A percentile compares a stretch with the other conserved stretches of the same genome.
phyloP scores from a whole-genome alignment of 78 protist genomes.

The Mantamonas sphyraenae region DNA sequence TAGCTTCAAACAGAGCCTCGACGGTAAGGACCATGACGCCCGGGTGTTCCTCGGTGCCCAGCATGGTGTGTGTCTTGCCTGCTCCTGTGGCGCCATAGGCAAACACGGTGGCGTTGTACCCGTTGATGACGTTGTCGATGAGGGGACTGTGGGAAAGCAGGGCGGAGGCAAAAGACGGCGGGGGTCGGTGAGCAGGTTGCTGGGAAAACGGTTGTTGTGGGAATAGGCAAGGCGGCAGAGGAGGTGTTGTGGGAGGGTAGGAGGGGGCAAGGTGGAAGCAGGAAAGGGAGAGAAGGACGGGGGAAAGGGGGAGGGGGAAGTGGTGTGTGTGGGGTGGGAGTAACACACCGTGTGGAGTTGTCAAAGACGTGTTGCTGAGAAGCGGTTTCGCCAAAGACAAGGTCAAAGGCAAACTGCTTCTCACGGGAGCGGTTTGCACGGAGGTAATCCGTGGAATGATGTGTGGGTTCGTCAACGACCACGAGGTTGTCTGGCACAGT shows the following conservation, averaged over 20 bases:
- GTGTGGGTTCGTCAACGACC: too few relatives aligned
- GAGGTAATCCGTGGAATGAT: too few relatives aligned
- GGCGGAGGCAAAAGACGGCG: not conserved
- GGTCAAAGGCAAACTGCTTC: slow-evolving; percentile 1
- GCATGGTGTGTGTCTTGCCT: slow-evolving; percentile 59
- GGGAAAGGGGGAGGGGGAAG: not conserved
- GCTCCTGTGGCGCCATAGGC: slow-evolving; percentile 49
- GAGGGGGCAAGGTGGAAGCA: not conserved
- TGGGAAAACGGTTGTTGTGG: not conserved
- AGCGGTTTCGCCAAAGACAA: not conserved
- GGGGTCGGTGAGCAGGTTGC: not conserved
- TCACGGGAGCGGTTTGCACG: not conserved
- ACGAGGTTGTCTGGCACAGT: too few relatives aligned
- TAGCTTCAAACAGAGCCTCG: slow-evolving; percentile 6
- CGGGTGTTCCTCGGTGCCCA: slow-evolving; percentile 22
- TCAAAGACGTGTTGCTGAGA: not conserved
- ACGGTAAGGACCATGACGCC: slow-evolving; percentile 33
- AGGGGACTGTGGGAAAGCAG: not conserved
- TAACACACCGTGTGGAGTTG: not conserved
- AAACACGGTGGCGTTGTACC: slow-evolving; percentile 23
- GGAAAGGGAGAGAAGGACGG: not conserved
- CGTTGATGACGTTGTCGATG: slow-evolving; percentile 12
- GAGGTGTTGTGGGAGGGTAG: not conserved
- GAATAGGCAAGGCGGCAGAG: not conserved
- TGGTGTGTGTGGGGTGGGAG: not conserved